phyloP scores from a whole-genome alignment of 257 asterid species.

The Jaltomata sinuosa region DNA sequence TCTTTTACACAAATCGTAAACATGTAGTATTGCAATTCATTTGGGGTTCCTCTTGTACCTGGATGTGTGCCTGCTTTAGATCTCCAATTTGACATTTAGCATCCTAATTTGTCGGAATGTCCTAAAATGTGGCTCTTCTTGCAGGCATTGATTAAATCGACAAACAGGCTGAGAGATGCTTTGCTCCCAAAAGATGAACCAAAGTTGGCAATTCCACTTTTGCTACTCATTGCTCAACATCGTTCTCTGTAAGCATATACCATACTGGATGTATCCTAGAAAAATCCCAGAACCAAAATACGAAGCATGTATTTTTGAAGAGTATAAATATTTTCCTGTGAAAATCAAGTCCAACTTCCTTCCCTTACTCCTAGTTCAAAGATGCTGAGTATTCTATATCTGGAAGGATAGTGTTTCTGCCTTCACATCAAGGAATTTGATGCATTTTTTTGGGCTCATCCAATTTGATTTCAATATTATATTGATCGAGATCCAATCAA shows the following conservation, averaged over 20 bases:
- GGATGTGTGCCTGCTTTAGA: not conserved
- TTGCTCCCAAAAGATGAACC: conserved; percentile 89
- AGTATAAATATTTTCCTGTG: not conserved
- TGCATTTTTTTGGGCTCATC: not conserved
- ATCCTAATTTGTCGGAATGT: not conserved
- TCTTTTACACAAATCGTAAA: not conserved
- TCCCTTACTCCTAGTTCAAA: not conserved
- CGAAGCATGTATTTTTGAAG: not conserved
- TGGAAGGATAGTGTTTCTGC: not conserved
- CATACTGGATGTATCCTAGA: not conserved
- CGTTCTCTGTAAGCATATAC: conserved; percentile 72
- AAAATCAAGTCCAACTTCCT: not conserved
- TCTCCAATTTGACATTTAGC: not conserved
- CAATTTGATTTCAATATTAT: not conserved
- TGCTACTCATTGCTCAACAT: conserved; percentile 92
- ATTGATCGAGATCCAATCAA: not conserved
- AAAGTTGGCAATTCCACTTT: conserved; percentile 84
- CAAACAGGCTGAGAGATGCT: conserved; percentile 89
- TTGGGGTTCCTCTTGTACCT: not conserved
- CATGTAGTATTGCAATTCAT: not conserved
- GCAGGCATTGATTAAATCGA: conserved; percentile 95
- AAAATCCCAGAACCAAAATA: not conserved
- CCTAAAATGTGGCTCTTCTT: not conserved
- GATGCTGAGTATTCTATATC: not conserved
- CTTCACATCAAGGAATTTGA: not conserved